Evolutionary conservation across 495 filamentous ascomycete genomes (phyloP).

Genomic region (Wilcoxina mikolae): DNA sequence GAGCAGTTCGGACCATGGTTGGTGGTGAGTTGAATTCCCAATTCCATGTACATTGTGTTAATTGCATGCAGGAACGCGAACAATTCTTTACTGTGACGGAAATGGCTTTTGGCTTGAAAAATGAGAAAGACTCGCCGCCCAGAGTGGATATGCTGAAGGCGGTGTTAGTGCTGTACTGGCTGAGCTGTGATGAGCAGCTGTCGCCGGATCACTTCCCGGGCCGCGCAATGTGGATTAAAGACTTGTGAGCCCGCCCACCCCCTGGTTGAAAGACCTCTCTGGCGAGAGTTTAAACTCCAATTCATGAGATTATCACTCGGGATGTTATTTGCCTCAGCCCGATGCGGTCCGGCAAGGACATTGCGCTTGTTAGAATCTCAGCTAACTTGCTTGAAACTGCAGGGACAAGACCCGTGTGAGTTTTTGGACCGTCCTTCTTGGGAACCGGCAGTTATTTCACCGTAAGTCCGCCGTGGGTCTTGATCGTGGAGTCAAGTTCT

Average conservation of each 20-base stretch:
- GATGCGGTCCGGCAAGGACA: no score
- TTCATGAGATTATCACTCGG: no score
- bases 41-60: background rate
- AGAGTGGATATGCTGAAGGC: slow-evolving; percentile 1
- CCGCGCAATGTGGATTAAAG: background rate
- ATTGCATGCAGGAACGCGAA: background rate
- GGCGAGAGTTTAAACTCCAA: no score
- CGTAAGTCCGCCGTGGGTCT: background rate
- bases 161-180: background rate
- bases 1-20: background rate
- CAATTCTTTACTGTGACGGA: background rate
- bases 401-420: background rate
- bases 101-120: background rate
- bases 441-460: background rate
- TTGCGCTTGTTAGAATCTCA: no score
- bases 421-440: background rate
- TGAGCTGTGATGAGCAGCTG: background rate
- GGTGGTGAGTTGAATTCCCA: background rate
- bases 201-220: background rate
- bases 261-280: no score
- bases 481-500: no score
- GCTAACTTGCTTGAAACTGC: background rate
- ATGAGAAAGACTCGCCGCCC: background rate
- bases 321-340: no score
- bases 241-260: no score